Evolutionary conservation across 257 asterid genomes (phyloP).

Genomic region (Penstemon davidsonii): DNA sequence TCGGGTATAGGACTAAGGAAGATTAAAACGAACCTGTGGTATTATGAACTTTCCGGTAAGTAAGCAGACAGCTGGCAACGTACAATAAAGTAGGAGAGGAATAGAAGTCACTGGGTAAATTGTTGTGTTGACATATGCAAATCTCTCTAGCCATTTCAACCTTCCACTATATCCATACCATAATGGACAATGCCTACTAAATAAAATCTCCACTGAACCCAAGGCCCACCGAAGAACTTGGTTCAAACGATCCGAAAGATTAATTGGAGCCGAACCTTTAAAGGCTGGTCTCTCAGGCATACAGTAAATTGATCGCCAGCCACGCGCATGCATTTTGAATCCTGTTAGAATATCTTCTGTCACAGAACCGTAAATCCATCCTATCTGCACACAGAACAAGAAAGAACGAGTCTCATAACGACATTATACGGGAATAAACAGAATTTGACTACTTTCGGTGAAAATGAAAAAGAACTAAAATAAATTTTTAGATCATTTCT

Average conservation of each 20-base stretch:
- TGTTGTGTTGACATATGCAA: slow-evolving; percentile 89
- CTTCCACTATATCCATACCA: slow-evolving; percentile 94
- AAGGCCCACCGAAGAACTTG: slow-evolving; percentile 99
- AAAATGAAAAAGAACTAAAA: no score
- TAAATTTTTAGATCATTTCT: no score
- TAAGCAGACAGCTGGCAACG: slow-evolving; percentile 91
- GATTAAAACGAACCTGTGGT: slow-evolving; percentile 68
- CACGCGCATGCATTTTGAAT: slow-evolving; percentile 99
- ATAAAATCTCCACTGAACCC: slow-evolving; percentile 92
- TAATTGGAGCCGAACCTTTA: slow-evolving; percentile 97
- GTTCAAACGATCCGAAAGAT: slow-evolving; percentile 96
- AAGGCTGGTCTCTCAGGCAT: slow-evolving; percentile 93
- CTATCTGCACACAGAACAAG: slow-evolving; percentile 60
- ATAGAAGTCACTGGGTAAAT: slow-evolving; percentile 88
- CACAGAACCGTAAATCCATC: slow-evolving; percentile 98
- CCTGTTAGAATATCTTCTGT: slow-evolving; percentile 99
- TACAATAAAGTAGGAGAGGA: slow-evolving; percentile 84
- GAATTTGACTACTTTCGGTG: no score
- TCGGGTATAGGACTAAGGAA: neutral
- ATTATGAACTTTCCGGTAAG: slow-evolving; percentile 92
- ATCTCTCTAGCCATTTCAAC: slow-evolving; percentile 94
- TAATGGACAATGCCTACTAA: slow-evolving; percentile 95
- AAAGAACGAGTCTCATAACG: slow-evolving; percentile 8
- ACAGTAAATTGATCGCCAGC: slow-evolving; percentile 97
- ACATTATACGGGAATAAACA: neutral